A percentile compares a stretch with the other conserved stretches of the same genome.
Conservation (phyloP, 176 grass and related monocot genomes). For the Aegilops bicornis region DNA sequence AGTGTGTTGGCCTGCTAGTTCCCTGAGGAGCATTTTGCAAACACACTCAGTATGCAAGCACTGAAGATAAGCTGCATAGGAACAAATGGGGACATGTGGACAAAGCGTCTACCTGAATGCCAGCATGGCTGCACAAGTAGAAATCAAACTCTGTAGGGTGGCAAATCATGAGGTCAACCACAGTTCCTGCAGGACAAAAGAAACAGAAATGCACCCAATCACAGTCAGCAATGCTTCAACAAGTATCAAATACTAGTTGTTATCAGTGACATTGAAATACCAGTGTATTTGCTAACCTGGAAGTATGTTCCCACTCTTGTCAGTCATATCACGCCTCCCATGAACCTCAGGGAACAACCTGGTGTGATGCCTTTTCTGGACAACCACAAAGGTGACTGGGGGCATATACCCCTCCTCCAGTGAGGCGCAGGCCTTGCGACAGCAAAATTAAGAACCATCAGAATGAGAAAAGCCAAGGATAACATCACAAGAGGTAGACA, state of each 20-base stretch:
- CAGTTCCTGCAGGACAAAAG: conserved; percentile 53
- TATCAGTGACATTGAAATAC: background rate
- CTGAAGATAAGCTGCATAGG: background rate
- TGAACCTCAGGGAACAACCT: conserved; percentile 77
- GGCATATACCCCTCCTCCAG: conserved; percentile 62
- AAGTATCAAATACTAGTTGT: background rate
- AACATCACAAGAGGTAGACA: background rate
- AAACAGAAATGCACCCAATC: background rate
- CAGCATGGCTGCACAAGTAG: conserved; percentile 93
- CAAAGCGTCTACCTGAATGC: conserved; percentile 59
- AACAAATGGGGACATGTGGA: background rate
- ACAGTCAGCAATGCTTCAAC: background rate
- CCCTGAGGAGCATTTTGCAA: conserved; percentile 45
- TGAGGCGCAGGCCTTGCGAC: conserved; percentile 68
- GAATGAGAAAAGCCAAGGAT: background rate
- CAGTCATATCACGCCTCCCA: conserved; percentile 47
- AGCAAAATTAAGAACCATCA: background rate
- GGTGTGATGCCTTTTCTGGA: conserved; percentile 86
- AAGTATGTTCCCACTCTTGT: conserved; percentile 82
- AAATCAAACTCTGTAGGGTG: conserved; percentile 92
- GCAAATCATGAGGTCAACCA: conserved; percentile 77
- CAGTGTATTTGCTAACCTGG: conserved; percentile 52
- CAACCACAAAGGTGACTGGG: conserved; percentile 76
- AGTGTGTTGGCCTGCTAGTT: conserved; percentile 80
- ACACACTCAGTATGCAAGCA: background rate